A percentile compares a stretch with the other conserved stretches of the same genome.
These are phyloP conservation scores for Xylariaceae sp. DNA, from an alignment of 2,329 filamentous ascomycete genomes.

Conservation along the genomic window DNA sequence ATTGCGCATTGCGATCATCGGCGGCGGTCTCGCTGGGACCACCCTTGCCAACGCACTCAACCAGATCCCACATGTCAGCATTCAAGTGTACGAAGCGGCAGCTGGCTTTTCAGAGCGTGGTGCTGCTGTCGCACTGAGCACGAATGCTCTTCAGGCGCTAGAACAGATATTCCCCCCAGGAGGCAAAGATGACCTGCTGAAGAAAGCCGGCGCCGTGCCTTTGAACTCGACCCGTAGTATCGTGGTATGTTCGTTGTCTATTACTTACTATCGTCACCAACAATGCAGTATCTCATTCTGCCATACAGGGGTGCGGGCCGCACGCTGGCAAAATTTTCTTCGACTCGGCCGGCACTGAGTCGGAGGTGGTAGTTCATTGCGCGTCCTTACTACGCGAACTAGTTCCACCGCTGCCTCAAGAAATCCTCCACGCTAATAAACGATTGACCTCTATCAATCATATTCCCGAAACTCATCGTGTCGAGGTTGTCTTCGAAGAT, in stretches of 20 bases:
- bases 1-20: slow-evolving; percentile 16
- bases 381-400: slow-evolving; percentile 21
- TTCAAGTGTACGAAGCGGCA: slow-evolving; percentile 15
- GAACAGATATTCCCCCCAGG: slow-evolving; percentile 11
- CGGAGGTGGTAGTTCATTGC: slow-evolving; percentile 15
- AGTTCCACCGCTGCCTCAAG: slow-evolving; percentile 13
- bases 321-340: slow-evolving; percentile 16
- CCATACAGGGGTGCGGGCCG: slow-evolving; percentile 20
- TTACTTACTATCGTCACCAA: too few species aligned
- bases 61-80: slow-evolving; percentile 5
- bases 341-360: slow-evolving; percentile 5
- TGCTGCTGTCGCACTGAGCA: slow-evolving; percentile 14
- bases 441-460: slow-evolving; percentile 8
- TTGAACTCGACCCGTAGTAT: slow-evolving; percentile 14
- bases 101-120: slow-evolving; percentile 20
- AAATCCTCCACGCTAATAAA: slow-evolving; percentile 20
- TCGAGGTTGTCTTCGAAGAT: slow-evolving; percentile 17
- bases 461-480: not conserved
- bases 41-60: slow-evolving; percentile 19
- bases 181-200: slow-evolving; percentile 6
- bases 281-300: not conserved
- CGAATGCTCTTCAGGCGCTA: slow-evolving; percentile 8
- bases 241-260: slow-evolving; percentile 12
- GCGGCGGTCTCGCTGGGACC: slow-evolving; percentile 17
- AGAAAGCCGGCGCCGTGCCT: slow-evolving; percentile 17